These are phyloP conservation scores for Bacterosira constricta DNA, from an alignment of 108 stramenopile species.

Conservation along the genomic window DNA sequence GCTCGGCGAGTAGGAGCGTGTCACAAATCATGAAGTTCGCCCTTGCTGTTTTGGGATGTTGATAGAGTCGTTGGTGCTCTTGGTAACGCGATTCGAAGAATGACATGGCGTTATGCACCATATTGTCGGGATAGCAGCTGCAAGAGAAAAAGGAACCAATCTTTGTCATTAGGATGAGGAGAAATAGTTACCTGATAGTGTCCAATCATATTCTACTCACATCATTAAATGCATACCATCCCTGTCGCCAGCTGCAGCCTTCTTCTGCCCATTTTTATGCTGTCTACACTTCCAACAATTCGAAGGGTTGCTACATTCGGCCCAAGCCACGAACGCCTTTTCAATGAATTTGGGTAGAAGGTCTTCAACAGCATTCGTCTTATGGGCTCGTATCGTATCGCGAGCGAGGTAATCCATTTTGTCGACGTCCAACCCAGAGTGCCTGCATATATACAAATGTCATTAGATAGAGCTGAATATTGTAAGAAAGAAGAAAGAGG, in stretches of 20 bases:
- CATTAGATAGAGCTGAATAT: too few species aligned
- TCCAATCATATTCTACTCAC: too few species aligned
- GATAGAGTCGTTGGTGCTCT: conserved; percentile 82
- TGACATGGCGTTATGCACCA: conserved; percentile 53
- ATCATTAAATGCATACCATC: conserved; percentile 69
- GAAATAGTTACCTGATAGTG: background rate
- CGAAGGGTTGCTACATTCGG: conserved; percentile 44
- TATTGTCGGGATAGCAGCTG: conserved; percentile 87
- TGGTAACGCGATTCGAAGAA: conserved; percentile 79
- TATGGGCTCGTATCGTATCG: conserved; percentile 60
- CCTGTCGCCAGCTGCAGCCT: background rate
- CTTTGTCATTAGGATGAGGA: background rate
- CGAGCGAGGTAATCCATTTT: conserved; percentile 95
- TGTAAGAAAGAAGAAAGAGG: too few species aligned
- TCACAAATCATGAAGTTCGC: conserved; percentile 79
- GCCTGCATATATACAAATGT: too few species aligned
- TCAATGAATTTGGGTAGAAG: conserved; percentile 61
- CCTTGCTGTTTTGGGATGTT: conserved; percentile 80
- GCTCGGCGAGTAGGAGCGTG: conserved; percentile 77
- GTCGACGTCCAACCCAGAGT: conserved; percentile 91
- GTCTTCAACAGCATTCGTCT: conserved; percentile 37
- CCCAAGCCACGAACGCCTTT: conserved; percentile 76
- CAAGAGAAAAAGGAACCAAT: conserved; percentile 9
- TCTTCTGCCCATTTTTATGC: background rate
- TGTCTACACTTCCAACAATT: conserved; percentile 54